These are phyloP conservation scores for Xylariaceae sp. DNA, from an alignment of 2,329 filamentous ascomycete genomes.

Conservation along the genomic window DNA sequence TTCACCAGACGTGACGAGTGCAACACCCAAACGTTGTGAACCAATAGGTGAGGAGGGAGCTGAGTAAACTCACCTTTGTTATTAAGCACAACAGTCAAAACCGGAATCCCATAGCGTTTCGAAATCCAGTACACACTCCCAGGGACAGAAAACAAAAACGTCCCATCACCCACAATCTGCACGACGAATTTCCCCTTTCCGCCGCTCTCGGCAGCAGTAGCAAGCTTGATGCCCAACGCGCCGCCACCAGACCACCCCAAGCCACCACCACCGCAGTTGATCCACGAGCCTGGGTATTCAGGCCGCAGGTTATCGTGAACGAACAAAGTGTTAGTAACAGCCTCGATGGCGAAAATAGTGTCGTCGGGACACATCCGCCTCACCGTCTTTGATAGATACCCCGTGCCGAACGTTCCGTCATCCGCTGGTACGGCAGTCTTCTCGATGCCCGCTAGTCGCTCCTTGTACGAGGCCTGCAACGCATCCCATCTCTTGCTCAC, in stretches of 20 bases:
- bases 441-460: slow-evolving; percentile 59
- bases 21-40: not conserved
- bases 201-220: slow-evolving; percentile 38
- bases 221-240: slow-evolving; percentile 49
- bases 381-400: slow-evolving; percentile 39
- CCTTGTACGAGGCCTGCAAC: slow-evolving; percentile 56
- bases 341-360: slow-evolving; percentile 72
- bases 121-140: slow-evolving; percentile 57
- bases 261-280: slow-evolving; percentile 53
- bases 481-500: slow-evolving; percentile 47
- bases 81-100: slow-evolving; percentile 55
- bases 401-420: slow-evolving; percentile 61
- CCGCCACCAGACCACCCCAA: slow-evolving; percentile 54
- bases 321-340: slow-evolving; percentile 66
- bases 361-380: slow-evolving; percentile 38
- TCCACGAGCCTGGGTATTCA: slow-evolving; percentile 50
- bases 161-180: slow-evolving; percentile 57
- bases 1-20: not conserved
- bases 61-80: slow-evolving; percentile 45
- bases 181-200: slow-evolving; percentile 50
- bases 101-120: slow-evolving; percentile 51
- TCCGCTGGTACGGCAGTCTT: slow-evolving; percentile 54
- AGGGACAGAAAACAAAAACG: slow-evolving; percentile 54
- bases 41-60: not conserved
- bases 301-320: slow-evolving; percentile 68